phyloP scores from a whole-genome alignment of 352 stramenopile species.

The Globisporangium takayamanum region DNA sequence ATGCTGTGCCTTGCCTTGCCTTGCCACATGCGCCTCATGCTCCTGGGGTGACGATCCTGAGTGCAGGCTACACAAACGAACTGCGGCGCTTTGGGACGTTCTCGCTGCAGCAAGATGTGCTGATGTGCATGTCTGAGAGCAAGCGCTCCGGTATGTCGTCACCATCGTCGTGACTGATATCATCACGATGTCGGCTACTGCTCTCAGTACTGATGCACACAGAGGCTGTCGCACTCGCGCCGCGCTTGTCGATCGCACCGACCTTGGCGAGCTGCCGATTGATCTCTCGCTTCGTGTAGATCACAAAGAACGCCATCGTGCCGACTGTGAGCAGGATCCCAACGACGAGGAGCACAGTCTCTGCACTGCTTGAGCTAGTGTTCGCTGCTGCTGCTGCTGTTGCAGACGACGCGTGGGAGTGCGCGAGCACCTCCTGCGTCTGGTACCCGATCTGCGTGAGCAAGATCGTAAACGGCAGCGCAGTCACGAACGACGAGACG shows the following conservation, averaged over 20 bases:
- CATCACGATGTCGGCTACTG: not conserved
- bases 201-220: not conserved
- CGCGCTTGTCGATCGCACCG: conserved; percentile 13
- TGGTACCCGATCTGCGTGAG: conserved; percentile 62
- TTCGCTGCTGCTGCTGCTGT: conserved; percentile 7
- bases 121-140: not conserved
- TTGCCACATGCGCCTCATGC: too few relatives aligned
- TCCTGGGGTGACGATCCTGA: not conserved
- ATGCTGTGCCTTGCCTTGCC: too few relatives aligned
- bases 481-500: conserved; percentile 46
- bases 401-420: conserved; percentile 10
- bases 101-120: not conserved
- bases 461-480: conserved; percentile 46
- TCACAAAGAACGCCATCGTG: conserved; percentile 42
- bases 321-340: conserved; percentile 31
- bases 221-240: not conserved
- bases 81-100: conserved; percentile 2
- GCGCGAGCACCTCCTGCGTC: conserved; percentile 35
- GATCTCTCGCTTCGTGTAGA: conserved; percentile 44
- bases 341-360: conserved; percentile 23
- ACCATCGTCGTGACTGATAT: not conserved
- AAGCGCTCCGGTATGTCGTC: conserved; percentile 1
- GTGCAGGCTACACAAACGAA: not conserved
- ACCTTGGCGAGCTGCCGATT: conserved; percentile 31
- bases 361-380: conserved; percentile 13